Evolutionary conservation across 306 rosid species (phyloP), one percentile per base, ranked within the genome.

Genomic region (Datisca glomerata): DNA sequence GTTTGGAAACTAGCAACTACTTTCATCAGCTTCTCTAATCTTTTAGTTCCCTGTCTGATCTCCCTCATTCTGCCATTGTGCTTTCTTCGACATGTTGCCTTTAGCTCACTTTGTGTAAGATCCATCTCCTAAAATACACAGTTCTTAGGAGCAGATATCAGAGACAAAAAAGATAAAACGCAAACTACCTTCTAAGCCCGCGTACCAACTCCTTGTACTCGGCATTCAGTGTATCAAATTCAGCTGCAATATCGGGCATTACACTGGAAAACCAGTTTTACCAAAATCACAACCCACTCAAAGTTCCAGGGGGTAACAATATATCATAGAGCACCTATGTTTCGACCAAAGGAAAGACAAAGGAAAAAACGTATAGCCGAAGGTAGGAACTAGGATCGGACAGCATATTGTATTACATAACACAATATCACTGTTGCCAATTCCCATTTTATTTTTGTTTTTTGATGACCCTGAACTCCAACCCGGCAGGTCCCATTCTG

Each of bases 1-100:
- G 23, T 59, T 72, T 70, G 74, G 56, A 80, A 28, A 38, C 60
- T 57, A 6, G 55, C 61, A 32, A 89, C 70, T 16, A 73, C 45
- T 11, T 34, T 68, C 86, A 89, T 77, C 60, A 80, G 58, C 63
- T 84, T 83, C 60, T 77, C 81, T 43, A 83, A 48, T 59, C 86
- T 75, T 60, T 63, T 78, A 15, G 83, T 77, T 44, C 86, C 86
- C 37, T 63, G 64, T 47, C 74, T 89, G 38, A 75, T 66, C 39
- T 74, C 95, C 63, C 95, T 71, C 95, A 70, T 74, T 66, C 69
- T 51, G 41, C 93, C 70, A 36, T 43, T 51, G 39, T 74, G 70
- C 58, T 63, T 55, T 64, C 95, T 72, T 62, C 93, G 56, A 17
- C 44, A 56, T 42, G 76, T 57, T 19, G 79, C 66, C 68, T 77